A percentile compares a stretch with the other conserved stretches of the same genome.
Conservation (phyloP, 2,329 filamentous ascomycete species). For the Fusarium piperis region DNA sequence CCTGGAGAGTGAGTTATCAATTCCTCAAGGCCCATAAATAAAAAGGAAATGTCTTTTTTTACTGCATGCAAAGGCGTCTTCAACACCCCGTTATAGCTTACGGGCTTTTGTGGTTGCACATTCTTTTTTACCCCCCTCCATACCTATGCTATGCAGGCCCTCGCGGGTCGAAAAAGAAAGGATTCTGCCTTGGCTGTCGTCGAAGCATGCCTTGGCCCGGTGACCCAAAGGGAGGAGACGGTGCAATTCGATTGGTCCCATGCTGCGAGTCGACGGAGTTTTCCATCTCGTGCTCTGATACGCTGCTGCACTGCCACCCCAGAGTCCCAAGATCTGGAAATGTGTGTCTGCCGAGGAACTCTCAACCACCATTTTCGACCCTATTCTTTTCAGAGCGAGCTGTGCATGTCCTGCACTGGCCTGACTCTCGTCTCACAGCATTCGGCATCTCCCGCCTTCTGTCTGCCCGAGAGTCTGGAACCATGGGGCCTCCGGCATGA, state of each 20-base stretch:
- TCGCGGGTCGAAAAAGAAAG: neutral
- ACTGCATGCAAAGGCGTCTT: neutral
- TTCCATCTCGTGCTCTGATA: neutral
- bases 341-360: neutral
- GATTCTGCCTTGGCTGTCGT: slow-evolving; percentile 7
- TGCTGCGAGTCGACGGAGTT: neutral
- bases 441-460: slow-evolving; percentile 24
- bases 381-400: neutral
- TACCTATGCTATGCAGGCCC: neutral
- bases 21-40: neutral
- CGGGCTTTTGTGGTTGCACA: neutral
- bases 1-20: neutral
- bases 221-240: neutral
- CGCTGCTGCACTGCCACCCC: neutral
- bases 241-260: neutral
- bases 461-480: slow-evolving; percentile 10
- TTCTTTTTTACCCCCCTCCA: neutral
- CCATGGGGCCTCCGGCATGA: slow-evolving; percentile 5
- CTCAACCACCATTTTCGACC: slow-evolving; percentile 17
- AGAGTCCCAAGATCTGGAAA: neutral
- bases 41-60: neutral
- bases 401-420: slow-evolving; percentile 10
- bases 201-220: neutral
- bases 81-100: neutral
- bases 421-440: slow-evolving; percentile 3